Evolutionary conservation across 768 basidiomycete species (phyloP), one percentile per base, ranked within the genome.

Genomic region (Leccinum longicurvipes): DNA sequence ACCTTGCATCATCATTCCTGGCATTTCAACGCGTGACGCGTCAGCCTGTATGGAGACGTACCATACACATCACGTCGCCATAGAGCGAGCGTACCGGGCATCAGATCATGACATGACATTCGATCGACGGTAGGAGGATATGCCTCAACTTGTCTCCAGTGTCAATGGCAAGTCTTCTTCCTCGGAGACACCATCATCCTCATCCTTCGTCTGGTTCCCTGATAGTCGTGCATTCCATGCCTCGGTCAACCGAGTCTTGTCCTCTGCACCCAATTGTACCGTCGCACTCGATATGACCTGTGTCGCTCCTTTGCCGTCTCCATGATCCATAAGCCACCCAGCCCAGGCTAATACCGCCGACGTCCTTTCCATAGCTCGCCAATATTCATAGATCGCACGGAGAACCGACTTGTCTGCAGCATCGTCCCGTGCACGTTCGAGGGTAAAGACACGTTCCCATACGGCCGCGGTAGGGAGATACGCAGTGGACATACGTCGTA

Each of bases 261-360:
- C 72, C 27, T 53, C 63, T 27, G 57, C 59, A 46, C 46, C 54
- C 52, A 72, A 59, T 53, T 64, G 68, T 44, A 62, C 59, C 63
- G 67, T 64, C 56, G 65, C 72, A 51, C 63, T 65, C 39, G 67
- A 70, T 47, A 82, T 68, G 41, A 74, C 65, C 42, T 60, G 71
- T 34, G 67, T 70, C 53, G 76, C 80, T 58, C 73, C 75, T 49
- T 65, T 69, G 34, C 78, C 80, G 51, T 70, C 64, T 31, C 76
- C 78, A 50, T 67, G 62, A 44, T 54, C 57, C 63, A 77, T 63
- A 28, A 83, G 57, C 82, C 82, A 84, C 52, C 63, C 61, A 15
- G 76, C 80, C 78, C 79, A 83, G 55, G 64, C 71, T 47, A 74
- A 58, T 32, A 72, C 67, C 39, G 81, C 79, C 53, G 67, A 70